Base-by-base conservation (phyloP, 306 rosid genomes). In the Astragalus glycyphyllos region DNA sequence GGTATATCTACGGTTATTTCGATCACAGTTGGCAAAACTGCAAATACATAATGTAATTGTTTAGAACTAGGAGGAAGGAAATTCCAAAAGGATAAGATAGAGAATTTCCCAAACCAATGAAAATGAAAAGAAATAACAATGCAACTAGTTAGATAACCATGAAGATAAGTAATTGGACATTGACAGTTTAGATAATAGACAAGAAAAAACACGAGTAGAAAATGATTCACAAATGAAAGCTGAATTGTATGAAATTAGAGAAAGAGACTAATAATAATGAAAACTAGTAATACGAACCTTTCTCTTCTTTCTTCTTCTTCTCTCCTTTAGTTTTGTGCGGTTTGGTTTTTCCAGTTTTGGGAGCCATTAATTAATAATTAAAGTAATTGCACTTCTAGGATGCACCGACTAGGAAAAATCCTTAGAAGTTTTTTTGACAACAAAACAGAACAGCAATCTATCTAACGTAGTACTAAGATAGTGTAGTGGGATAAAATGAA, bases 221-320 rank as follows among this genome's bases (percentile, higher is more conserved):
- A 62, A 51, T 26, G 31, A 20, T 20, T 20, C 1, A 20, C 2
- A 0, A 20, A 20, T 20, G 1, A 20, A 0, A 20, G n/a, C 23
- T 26, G 31, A 26, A 4, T 26, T 56, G 5, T 26, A 31, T 17
- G 37, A 35, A 10, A 38, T 32, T 58, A 11, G 10, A 7, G 15
- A 8, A 4, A 50, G 5, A 17, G 69, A 14, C 4, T 29, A 26
- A 26, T 41, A 5, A 8, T 1, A 9, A 2, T 41, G 4, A 50
- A 14, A 37, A 69, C 4, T 1, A 5, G 32, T 14, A 73, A 23
- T 40, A 2, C 4, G n/a, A 58, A 90, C 97, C 98, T 93, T 93
- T 90, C 83, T 93, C 98, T 74, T 93, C 98, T 75, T 88, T 90
- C 62, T 90, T 93, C 88, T 88, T 93, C 82, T 93, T 89, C 16